Evolutionary conservation across 805 yeast species (phyloP).

Genomic region (Soucietia sequanensis): DNA sequence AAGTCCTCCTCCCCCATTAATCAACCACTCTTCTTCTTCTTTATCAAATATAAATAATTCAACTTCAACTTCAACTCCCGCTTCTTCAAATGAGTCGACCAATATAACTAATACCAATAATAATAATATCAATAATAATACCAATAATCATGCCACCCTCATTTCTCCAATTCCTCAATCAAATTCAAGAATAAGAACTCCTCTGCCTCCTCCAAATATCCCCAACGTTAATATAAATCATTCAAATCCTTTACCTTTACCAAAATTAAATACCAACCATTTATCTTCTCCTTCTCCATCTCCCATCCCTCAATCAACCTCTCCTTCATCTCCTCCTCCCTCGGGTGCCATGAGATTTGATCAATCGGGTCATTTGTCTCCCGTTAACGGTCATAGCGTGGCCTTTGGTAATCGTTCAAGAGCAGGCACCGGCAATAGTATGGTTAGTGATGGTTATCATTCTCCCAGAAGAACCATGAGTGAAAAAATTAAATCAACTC

Average conservation of each 20-base stretch:
- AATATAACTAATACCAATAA: too few relatives aligned
- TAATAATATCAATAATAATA: too few relatives aligned
- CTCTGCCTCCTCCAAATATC: too few relatives aligned
- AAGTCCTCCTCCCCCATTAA: constrained; percentile 5
- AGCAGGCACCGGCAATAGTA: constrained; percentile 1
- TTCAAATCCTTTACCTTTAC: constrained; percentile 2
- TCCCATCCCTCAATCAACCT: not conserved
- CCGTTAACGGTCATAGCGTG: constrained; percentile 8
- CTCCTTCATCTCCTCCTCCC: constrained; percentile 1
- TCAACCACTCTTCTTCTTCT: constrained; percentile 2
- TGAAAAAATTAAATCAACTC: constrained; percentile 30
- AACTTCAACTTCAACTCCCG: not conserved
- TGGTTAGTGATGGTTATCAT: not conserved
- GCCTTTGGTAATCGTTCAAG: not conserved
- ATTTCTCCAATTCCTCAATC: constrained; percentile 6
- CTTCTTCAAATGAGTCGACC: not conserved
- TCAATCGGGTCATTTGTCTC: not conserved
- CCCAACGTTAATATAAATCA: too few relatives aligned
- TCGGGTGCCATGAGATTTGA: too few relatives aligned
- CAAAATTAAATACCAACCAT: constrained; percentile 6
- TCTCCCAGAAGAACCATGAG: constrained; percentile 17
- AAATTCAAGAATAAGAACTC: constrained; percentile 1
- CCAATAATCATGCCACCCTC: constrained; percentile 3
- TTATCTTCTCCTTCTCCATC: not conserved
- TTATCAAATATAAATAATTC: not conserved